These are phyloP conservation scores for Plasmodium cynomolgi DNA, from an alignment of 169 alveolate genomes.

Conservation along the genomic window DNA sequence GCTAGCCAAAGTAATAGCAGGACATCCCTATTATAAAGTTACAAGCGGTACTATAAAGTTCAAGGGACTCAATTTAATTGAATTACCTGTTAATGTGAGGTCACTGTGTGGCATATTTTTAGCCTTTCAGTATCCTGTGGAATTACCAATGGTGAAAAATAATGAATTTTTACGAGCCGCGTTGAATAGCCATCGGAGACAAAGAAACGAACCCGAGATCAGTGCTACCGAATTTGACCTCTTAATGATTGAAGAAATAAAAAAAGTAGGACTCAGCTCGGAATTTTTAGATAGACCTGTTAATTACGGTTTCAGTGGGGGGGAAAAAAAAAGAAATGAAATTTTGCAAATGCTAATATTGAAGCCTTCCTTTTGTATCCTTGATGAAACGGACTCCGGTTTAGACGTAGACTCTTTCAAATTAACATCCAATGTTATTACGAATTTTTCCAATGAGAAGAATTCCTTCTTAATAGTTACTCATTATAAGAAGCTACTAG, in stretches of 20 bases:
- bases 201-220: slow-evolving; percentile 75
- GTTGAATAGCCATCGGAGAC: slow-evolving; percentile 73
- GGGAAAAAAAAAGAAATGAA: slow-evolving; percentile 84
- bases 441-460: slow-evolving; percentile 70
- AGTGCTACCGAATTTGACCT: slow-evolving; percentile 73
- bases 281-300: slow-evolving; percentile 79
- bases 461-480: slow-evolving; percentile 81
- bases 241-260: slow-evolving; percentile 69
- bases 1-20: slow-evolving; percentile 80
- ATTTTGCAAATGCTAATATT: slow-evolving; percentile 80
- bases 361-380: slow-evolving; percentile 77
- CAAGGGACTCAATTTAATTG: slow-evolving; percentile 78
- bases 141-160: slow-evolving; percentile 79
- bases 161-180: slow-evolving; percentile 78
- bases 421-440: slow-evolving; percentile 74
- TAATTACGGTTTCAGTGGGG: slow-evolving; percentile 84
- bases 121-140: slow-evolving; percentile 83
- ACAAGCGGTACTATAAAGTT: slow-evolving; percentile 73
- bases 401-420: slow-evolving; percentile 82
- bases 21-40: slow-evolving; percentile 79
- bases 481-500: slow-evolving; percentile 81
- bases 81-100: slow-evolving; percentile 77
- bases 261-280: slow-evolving; percentile 76
- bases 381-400: slow-evolving; percentile 84
- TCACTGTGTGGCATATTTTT: slow-evolving; percentile 79